Evolutionary conservation across 1,284 basidiomycete species (phyloP).

Genomic region (Moesziomyces antarcticus): DNA sequence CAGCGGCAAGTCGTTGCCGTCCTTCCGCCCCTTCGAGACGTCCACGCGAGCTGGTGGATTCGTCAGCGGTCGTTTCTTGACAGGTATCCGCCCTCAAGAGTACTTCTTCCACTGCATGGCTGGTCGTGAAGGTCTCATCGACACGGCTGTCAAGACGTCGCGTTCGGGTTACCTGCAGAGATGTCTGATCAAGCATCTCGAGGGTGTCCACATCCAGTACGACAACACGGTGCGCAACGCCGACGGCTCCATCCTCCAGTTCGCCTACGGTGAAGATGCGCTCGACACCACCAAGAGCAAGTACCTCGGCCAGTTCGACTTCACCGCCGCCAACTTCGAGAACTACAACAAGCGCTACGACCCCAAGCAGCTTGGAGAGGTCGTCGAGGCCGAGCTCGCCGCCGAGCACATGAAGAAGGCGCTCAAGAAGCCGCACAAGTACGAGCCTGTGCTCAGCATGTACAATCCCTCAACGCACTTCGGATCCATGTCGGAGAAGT

Average conservation of each 20-base stretch:
- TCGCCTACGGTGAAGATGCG: constrained; percentile 95
- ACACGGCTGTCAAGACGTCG: constrained; percentile 98
- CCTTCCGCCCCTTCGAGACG: constrained; percentile 97
- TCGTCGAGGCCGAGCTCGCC: constrained; percentile 79
- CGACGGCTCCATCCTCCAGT: constrained; percentile 93
- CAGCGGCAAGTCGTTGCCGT: constrained; percentile 96
- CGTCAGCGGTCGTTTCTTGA: constrained; percentile 98
- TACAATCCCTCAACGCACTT: constrained; percentile 84
- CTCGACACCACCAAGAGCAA: constrained; percentile 88
- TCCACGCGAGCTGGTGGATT: constrained; percentile 98
- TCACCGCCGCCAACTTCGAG: constrained; percentile 86
- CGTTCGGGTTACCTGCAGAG: constrained; percentile 98
- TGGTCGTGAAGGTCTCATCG: constrained; percentile 97
- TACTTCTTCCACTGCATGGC: constrained; percentile 99
- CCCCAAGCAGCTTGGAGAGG: constrained; percentile 73
- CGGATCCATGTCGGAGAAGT: constrained; percentile 92
- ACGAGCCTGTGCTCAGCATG: constrained; percentile 79
- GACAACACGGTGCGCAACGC: constrained; percentile 97
- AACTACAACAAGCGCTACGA: constrained; percentile 80
- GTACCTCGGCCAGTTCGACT: constrained; percentile 83
- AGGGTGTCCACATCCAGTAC: constrained; percentile 95
- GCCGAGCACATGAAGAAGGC: constrained; percentile 86
- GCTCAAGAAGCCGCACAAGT: constrained; percentile 83
- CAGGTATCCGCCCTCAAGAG: constrained; percentile 97
- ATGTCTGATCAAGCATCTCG: constrained; percentile 97